Evolutionary conservation across 495 filamentous ascomycete species (phyloP).

Genomic region (Aspergillus funiculosus): DNA sequence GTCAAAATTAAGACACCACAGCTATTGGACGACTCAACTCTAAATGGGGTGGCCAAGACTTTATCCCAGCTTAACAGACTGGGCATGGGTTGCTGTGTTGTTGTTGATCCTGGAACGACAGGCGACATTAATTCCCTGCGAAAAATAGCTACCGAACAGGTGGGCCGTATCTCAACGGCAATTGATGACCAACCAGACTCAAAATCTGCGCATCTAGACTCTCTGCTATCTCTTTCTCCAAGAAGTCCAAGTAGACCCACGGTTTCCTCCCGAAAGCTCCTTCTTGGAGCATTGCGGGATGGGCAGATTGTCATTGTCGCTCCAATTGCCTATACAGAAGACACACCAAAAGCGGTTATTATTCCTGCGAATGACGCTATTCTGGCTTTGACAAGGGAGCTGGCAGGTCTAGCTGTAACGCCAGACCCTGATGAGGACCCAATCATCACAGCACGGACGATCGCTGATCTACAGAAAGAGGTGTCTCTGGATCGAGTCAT

Average conservation of each 20-base stretch:
- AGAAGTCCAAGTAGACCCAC: constrained; percentile 27
- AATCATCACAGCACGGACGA: constrained; percentile 35
- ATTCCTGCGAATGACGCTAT: constrained; percentile 62
- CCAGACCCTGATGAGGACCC: constrained; percentile 46
- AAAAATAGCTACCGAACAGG: constrained; percentile 52
- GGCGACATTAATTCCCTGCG: constrained; percentile 32
- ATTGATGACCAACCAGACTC: constrained; percentile 62
- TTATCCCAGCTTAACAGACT: constrained; percentile 74
- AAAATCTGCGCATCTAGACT: constrained; percentile 63
- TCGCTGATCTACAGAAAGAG: constrained; percentile 43
- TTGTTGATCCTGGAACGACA: constrained; percentile 61
- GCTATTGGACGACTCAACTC: constrained; percentile 54
- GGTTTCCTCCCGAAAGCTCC: constrained; percentile 51
- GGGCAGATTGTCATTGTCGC: constrained; percentile 76
- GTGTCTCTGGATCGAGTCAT: constrained; percentile 80
- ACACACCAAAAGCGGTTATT: constrained; percentile 48
- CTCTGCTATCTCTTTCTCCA: constrained; percentile 48
- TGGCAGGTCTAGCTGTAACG: constrained; percentile 51
- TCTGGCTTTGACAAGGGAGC: constrained; percentile 63
- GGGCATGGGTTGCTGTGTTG: constrained; percentile 73
- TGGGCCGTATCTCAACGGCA: constrained; percentile 65
- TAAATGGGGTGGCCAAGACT: constrained; percentile 75
- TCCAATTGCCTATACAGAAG: constrained; percentile 59
- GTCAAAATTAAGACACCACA: constrained; percentile 78
- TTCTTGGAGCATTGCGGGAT: constrained; percentile 64